Base-by-base conservation (phyloP, 495 filamentous ascomycete species). In the Aspergillus incahuasiensis region DNA sequence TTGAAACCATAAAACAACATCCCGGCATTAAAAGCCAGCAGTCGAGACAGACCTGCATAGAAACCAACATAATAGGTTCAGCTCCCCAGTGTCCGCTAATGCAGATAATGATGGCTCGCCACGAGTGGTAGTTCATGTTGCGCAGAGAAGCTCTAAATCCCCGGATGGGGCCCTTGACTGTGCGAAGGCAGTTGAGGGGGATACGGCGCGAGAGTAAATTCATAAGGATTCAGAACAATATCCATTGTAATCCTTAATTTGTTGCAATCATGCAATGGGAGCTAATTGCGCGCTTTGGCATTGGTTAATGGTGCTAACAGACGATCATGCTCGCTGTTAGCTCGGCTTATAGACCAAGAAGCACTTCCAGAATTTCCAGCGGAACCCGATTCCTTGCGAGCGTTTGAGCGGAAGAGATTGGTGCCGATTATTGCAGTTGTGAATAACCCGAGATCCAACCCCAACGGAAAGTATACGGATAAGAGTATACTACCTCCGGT, bases 111-210 rank as follows among this genome's bases (percentile, higher is more conserved):
- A 57, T 61, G 58, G 67, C 65, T 65, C 62, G 61, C 50, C 62
- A 67, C 57, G 66, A 67, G 65, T 48, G 56, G 55, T 62, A 54
- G 53, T 46, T 62, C 63, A 70, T 70, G 69, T 72, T 67, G 67
- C 70, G 71, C 71, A 69, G 67, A 67, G 43, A 52, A 63, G 46
- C 47, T 52, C 48, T 64, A 53, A 63, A 52, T 49, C 47, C 59
- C 45, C 58, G 47, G 49, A 53, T 40, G 25, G 43, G 49, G 50
- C 20, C 48, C 57, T 39, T 59, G 45, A 47, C 24, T 44, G 24
- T 18, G 25, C 45, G 45, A n/a, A 20, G 35, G n/a, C 16, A 34
- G 5, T n/a, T 19, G 7, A 25, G 22, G 21, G 42, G 32, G 39
- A 50, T 25, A 50, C 20, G 7, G 19, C 11, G 24, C 43, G 41